Conservation (phyloP, 1,284 basidiomycete species). For the Cryptococcus depauperatus region DNA sequence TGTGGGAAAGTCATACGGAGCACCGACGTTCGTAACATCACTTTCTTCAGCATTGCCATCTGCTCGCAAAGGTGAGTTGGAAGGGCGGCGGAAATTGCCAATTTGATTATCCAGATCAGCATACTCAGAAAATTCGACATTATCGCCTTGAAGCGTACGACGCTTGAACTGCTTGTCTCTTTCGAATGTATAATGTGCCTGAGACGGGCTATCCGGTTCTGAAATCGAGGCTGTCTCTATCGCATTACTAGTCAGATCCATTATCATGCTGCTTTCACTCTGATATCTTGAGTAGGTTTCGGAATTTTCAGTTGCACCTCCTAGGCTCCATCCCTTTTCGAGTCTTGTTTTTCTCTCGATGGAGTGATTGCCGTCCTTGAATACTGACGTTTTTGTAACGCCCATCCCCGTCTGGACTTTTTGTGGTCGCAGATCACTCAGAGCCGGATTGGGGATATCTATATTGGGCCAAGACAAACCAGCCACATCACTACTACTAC, state of each 20-base stretch:
- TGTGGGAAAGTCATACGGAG: constrained; percentile 2
- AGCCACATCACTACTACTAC: no score
- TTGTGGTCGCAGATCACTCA: no score
- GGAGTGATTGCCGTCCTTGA: no score
- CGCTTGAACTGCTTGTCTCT: constrained; percentile 14
- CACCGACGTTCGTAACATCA: constrained; percentile 8
- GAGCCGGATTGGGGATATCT: no score
- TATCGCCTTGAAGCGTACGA: constrained; percentile 13
- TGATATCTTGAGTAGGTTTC: no score
- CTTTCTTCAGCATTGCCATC: constrained; percentile 7
- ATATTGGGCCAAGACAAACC: no score
- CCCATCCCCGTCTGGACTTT: no score
- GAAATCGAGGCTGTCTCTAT: constrained; percentile 16
- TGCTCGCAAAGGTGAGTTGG: constrained; percentile 1
- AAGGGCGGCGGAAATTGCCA: constrained; percentile 11
- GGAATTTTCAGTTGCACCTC: no score
- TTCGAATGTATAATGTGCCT: constrained; percentile 16
- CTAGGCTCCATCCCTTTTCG: constrained; percentile 44
- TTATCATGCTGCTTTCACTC: no score
- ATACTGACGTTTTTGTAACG: no score
- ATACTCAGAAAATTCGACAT: constrained; percentile 9
- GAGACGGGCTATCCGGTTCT: constrained; percentile 38
- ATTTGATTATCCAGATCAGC: constrained; percentile 13
- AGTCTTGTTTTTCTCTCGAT: constrained; percentile 46
- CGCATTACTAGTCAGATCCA: constrained; percentile 18